phyloP scores from a whole-genome alignment of 1,139 yeast species.

The Kurtzmaniella quercitrusa region DNA sequence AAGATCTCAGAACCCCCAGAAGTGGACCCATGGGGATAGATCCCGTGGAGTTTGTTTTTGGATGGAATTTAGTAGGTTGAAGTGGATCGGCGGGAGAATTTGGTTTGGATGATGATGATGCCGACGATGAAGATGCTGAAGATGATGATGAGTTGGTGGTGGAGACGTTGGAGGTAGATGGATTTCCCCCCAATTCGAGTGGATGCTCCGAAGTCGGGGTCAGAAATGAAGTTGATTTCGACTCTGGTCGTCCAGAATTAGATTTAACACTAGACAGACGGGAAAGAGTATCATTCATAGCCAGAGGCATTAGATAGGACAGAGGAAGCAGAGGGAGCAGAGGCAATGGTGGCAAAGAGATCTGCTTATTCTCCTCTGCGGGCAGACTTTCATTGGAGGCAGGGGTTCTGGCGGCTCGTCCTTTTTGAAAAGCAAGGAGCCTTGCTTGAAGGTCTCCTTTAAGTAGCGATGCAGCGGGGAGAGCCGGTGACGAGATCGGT shows the following conservation, averaged over 20 bases:
- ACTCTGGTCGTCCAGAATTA: neutral
- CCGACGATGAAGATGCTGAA: too few relatives aligned
- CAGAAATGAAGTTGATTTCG: conserved; percentile 6
- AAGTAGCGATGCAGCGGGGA: conserved; percentile 20
- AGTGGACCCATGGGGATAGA: neutral
- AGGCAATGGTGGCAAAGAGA: conserved; percentile 32
- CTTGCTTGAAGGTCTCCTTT: conserved; percentile 74
- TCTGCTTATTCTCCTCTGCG: conserved; percentile 5
- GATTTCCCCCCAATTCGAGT: conserved; percentile 12
- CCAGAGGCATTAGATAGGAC: conserved; percentile 2
- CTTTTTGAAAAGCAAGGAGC: conserved; percentile 69
- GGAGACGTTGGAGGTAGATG: conserved; percentile 1
- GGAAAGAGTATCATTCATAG: conserved; percentile 3
- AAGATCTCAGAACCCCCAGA: neutral
- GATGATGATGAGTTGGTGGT: neutral
- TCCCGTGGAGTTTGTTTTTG: neutral
- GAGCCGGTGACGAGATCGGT: conserved; percentile 6
- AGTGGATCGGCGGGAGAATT: neutral
- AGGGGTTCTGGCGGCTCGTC: conserved; percentile 27
- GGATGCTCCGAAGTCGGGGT: conserved; percentile 10
- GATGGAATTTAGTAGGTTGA: neutral
- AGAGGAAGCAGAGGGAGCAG: conserved; percentile 1
- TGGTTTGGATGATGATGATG: neutral
- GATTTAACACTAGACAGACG: conserved; percentile 11
- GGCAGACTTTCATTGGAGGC: conserved; percentile 5